phyloP scores from a whole-genome alignment of 768 basidiomycete species.

The Mycena rosella region DNA sequence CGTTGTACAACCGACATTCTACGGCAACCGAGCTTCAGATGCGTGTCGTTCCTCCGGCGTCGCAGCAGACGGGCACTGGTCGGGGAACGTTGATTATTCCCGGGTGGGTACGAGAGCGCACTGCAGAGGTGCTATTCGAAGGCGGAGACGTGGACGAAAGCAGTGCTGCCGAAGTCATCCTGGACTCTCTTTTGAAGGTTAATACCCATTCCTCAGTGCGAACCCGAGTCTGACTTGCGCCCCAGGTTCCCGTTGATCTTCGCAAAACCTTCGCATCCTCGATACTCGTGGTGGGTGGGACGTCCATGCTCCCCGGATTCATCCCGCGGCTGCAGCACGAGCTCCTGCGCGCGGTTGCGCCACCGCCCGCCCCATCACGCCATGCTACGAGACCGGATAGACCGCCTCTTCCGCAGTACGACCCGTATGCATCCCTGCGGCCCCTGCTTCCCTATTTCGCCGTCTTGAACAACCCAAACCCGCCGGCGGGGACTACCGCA shows the following conservation, averaged over 20 bases:
- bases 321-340: conserved; percentile 89
- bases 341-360: conserved; percentile 71
- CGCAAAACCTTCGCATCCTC: conserved; percentile 86
- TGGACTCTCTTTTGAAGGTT: conserved; percentile 87
- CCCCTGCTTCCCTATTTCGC: conserved; percentile 80
- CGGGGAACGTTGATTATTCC: conserved; percentile 87
- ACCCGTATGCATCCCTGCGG: conserved; percentile 81
- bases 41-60: conserved; percentile 73
- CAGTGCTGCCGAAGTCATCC: conserved; percentile 84
- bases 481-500: conserved; percentile 62
- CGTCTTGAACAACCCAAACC: conserved; percentile 88
- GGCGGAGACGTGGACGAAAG: conserved; percentile 90
- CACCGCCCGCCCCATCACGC: conserved; percentile 50
- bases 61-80: conserved; percentile 79
- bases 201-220: neutral
- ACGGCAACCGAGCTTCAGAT: conserved; percentile 82
- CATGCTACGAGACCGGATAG: conserved; percentile 53
- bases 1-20: conserved; percentile 81
- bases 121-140: conserved; percentile 92
- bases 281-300: conserved; percentile 90
- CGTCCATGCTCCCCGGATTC: conserved; percentile 92
- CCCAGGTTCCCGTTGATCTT: conserved; percentile 90
- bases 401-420: conserved; percentile 65
- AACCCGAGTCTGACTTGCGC: neutral
- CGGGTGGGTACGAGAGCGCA: conserved; percentile 95